Conservation (phyloP, 2,329 filamentous ascomycete genomes). For the Venturia asperata region DNA sequence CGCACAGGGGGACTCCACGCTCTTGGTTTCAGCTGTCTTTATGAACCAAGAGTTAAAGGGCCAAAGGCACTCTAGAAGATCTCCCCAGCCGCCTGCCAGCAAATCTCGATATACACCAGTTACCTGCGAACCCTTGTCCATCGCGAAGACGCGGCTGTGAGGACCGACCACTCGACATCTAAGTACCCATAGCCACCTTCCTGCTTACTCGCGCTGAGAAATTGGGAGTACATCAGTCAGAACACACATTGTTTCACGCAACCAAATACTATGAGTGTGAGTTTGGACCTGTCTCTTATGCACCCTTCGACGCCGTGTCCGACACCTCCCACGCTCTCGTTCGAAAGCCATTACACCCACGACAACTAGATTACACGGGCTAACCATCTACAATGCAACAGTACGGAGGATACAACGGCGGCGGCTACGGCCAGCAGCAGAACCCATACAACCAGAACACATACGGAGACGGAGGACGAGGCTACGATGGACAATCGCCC, state of each 20-base stretch:
- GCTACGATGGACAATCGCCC: conserved; percentile 51
- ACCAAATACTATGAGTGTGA: conserved; percentile 16
- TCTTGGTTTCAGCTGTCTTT: not conserved
- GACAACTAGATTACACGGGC: not conserved
- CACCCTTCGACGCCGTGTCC: not conserved
- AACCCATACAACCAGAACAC: conserved; percentile 38
- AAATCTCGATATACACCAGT: not conserved
- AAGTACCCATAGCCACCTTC: not conserved
- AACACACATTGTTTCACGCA: conserved; percentile 14
- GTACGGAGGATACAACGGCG: conserved; percentile 22
- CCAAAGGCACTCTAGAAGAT: not conserved
- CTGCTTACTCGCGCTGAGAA: not conserved
- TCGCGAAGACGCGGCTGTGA: not conserved
- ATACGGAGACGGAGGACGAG: conserved; percentile 26
- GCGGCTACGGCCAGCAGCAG: conserved; percentile 35
- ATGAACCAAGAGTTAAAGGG: not conserved
- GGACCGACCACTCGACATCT: not conserved
- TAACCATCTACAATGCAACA: conserved; percentile 15
- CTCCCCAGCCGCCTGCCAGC: conserved; percentile 6
- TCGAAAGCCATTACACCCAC: not conserved
- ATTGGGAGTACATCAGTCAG: not conserved
- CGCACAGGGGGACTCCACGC: not conserved
- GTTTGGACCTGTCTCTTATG: not conserved
- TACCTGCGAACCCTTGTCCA: not conserved
- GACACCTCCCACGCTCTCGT: not conserved